Evolutionary conservation across 495 filamentous ascomycete species (phyloP).

Genomic region (Penicillium riverlandense): DNA sequence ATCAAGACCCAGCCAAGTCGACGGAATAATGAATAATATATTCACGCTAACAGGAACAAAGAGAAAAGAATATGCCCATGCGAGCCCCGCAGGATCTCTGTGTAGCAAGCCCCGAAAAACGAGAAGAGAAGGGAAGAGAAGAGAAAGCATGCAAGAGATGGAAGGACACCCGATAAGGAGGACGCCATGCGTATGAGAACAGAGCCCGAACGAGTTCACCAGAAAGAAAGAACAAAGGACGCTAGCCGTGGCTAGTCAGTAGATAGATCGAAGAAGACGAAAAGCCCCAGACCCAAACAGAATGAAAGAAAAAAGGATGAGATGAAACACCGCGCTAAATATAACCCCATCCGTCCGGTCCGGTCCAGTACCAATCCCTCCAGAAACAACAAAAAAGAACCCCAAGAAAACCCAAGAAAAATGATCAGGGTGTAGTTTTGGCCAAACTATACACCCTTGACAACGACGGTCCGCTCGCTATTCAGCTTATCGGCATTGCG

Average conservation of each 20-base stretch:
- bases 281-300: conserved; percentile 2
- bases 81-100: conserved; percentile 17
- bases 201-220: conserved; percentile 4
- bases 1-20: too few relatives aligned
- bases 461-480: conserved; percentile 70
- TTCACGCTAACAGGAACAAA: not conserved
- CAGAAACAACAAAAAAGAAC: too few relatives aligned
- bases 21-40: not conserved
- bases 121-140: not conserved
- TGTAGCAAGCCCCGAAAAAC: conserved; percentile 5
- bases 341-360: conserved; percentile 4
- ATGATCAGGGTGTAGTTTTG: too few relatives aligned
- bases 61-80: conserved; percentile 6
- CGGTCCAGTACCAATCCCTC: not conserved
- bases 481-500: conserved; percentile 88
- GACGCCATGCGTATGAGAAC: conserved; percentile 20
- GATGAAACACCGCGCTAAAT: conserved; percentile 28
- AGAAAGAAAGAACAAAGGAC: conserved; percentile 4
- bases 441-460: conserved; percentile 48
- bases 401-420: too few relatives aligned
- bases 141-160: not conserved
- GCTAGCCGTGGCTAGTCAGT: not conserved
- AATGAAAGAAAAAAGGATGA: conserved; percentile 1
- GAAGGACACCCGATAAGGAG: not conserved
- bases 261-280: not conserved